phyloP scores from a whole-genome alignment of 2,329 filamentous ascomycete genomes.

The Colletotrichum orbiculare region DNA sequence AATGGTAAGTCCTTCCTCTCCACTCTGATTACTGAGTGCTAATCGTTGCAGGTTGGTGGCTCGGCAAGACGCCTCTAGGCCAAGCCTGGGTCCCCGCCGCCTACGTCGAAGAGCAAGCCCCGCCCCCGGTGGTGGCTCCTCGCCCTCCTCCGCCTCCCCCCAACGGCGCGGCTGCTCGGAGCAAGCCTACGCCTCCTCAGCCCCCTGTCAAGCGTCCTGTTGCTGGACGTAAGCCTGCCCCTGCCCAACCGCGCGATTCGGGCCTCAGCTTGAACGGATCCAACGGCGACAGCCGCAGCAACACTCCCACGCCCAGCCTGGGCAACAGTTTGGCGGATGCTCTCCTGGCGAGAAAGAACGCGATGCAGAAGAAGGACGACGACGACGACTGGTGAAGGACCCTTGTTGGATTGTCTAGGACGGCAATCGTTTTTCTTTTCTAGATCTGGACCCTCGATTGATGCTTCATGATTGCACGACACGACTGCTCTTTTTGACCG shows the following conservation, averaged over 20 bases:
- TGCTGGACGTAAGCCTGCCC: slow-evolving; percentile 76
- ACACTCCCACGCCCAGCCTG: slow-evolving; percentile 77
- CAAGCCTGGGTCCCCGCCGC: slow-evolving; percentile 95
- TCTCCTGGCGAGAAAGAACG: slow-evolving; percentile 79
- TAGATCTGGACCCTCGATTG: slow-evolving; percentile 30
- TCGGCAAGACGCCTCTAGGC: slow-evolving; percentile 78
- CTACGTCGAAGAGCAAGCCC: slow-evolving; percentile 88
- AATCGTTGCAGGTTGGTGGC: slow-evolving; percentile 85
- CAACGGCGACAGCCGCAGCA: slow-evolving; percentile 73
- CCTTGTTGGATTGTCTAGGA: slow-evolving; percentile 30
- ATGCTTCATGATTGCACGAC: slow-evolving; percentile 37
- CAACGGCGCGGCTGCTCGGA: slow-evolving; percentile 58
- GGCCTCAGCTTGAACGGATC: slow-evolving; percentile 70
- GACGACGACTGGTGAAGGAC: slow-evolving; percentile 74
- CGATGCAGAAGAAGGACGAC: slow-evolving; percentile 76
- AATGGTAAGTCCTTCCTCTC: slow-evolving; percentile 75
- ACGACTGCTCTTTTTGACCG: slow-evolving; percentile 33
- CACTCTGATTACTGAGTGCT: slow-evolving; percentile 40
- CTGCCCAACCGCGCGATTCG: slow-evolving; percentile 75
- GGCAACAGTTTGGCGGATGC: slow-evolving; percentile 82
- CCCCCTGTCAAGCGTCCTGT: slow-evolving; percentile 85
- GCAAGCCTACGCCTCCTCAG: slow-evolving; percentile 78
- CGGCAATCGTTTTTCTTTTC: slow-evolving; percentile 9
- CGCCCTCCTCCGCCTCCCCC: slow-evolving; percentile 75
- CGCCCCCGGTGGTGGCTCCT: slow-evolving; percentile 69